A percentile compares a stretch with the other conserved stretches of the same genome.
phyloP scores from a whole-genome alignment of 768 basidiomycete species.

The Trametes meyenii region DNA sequence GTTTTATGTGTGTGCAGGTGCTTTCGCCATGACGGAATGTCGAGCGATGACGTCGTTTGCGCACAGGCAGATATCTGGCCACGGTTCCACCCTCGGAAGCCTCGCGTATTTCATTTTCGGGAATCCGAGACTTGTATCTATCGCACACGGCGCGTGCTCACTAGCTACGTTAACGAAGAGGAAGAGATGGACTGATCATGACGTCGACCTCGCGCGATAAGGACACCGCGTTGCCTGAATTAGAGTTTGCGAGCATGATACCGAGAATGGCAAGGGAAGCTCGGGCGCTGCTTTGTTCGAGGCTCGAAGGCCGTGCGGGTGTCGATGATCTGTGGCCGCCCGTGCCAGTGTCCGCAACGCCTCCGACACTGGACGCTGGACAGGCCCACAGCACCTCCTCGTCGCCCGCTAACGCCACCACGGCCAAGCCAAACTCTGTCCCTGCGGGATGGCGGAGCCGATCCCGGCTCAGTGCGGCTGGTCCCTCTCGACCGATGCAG shows the following conservation, averaged over 20 bases:
- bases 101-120: background rate
- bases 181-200: constrained; percentile 6
- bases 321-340: too few relatives aligned
- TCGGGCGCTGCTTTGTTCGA: too few relatives aligned
- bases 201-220: constrained; percentile 21
- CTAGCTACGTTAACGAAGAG: background rate
- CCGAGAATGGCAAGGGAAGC: background rate
- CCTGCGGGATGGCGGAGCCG: background rate
- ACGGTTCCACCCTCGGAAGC: background rate
- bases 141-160: too few relatives aligned
- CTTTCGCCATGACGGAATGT: too few relatives aligned
- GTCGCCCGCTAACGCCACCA: background rate
- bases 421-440: background rate
- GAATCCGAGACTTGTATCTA: background rate
- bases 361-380: too few relatives aligned
- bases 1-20: background rate
- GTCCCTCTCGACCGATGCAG: too few relatives aligned
- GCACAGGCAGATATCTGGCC: background rate
- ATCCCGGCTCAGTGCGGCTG: background rate
- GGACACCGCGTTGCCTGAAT: constrained; percentile 8
- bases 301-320: too few relatives aligned
- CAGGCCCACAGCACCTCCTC: too few relatives aligned
- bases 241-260: constrained; percentile 10
- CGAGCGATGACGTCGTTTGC: constrained; percentile 4
- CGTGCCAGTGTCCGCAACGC: too few relatives aligned